These are phyloP conservation scores for Penicillium robsamsonii DNA, from an alignment of 495 filamentous ascomycete genomes.

Conservation along the genomic window DNA sequence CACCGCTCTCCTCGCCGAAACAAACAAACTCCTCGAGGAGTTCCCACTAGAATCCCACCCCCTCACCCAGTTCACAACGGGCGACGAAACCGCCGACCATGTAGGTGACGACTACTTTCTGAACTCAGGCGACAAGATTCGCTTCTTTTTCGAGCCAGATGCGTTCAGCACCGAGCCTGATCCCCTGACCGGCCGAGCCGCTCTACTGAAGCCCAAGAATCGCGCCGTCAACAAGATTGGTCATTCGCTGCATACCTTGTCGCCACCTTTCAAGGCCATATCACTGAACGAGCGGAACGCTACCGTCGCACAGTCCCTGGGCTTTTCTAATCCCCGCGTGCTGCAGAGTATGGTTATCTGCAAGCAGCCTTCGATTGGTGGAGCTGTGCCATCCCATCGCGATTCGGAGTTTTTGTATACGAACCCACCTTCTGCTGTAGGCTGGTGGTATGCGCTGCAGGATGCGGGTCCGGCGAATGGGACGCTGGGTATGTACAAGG, in stretches of 20 bases:
- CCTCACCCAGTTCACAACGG: conserved; percentile 88
- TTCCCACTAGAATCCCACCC: conserved; percentile 81
- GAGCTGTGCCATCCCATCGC: conserved; percentile 81
- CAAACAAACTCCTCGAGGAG: conserved; percentile 65
- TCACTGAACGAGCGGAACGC: conserved; percentile 55
- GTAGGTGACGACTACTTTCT: conserved; percentile 97
- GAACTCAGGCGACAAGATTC: conserved; percentile 79
- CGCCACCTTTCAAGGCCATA: conserved; percentile 64
- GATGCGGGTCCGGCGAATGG: conserved; percentile 84
- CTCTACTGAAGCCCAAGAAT: conserved; percentile 70
- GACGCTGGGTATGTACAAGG: conserved; percentile 78
- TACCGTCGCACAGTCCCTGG: conserved; percentile 66
- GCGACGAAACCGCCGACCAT: conserved; percentile 56
- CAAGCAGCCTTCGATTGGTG: conserved; percentile 96
- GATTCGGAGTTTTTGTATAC: conserved; percentile 94
- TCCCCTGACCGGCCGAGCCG: conserved; percentile 38
- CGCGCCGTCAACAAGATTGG: conserved; percentile 95
- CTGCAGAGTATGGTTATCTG: conserved; percentile 97
- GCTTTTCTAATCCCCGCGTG: conserved; percentile 69
- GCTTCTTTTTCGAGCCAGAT: conserved; percentile 95
- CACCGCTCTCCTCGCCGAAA: conserved; percentile 67
- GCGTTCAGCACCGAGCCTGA: conserved; percentile 43
- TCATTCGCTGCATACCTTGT: conserved; percentile 78
- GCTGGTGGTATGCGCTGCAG: conserved; percentile 95
- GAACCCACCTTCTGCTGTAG: conserved; percentile 82